phyloP scores from a whole-genome alignment of 495 filamentous ascomycete species.

The Annulohypoxylon stygium region DNA sequence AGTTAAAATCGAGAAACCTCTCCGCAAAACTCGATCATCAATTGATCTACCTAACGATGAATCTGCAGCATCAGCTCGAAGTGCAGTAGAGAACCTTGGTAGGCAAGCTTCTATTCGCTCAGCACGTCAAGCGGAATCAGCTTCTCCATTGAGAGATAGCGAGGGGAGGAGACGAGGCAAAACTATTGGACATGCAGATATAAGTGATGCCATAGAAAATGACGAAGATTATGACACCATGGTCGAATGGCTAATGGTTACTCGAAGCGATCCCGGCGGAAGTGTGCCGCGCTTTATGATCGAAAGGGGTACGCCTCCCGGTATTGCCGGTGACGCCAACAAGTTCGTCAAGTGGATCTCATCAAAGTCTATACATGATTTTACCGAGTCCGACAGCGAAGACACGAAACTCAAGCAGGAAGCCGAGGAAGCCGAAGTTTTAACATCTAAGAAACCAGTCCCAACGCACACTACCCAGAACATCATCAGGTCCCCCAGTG shows the following conservation, averaged over 20 bases:
- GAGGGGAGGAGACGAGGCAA: slow-evolving; percentile 35
- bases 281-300: slow-evolving; percentile 95
- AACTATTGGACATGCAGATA: slow-evolving; percentile 31
- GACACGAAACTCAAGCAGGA: slow-evolving; percentile 38
- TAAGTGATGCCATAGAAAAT: slow-evolving; percentile 49
- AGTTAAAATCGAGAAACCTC: slow-evolving; percentile 66
- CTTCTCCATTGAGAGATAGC: slow-evolving; percentile 16
- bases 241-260: slow-evolving; percentile 97
- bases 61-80: slow-evolving; percentile 21
- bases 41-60: slow-evolving; percentile 51
- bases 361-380: slow-evolving; percentile 62
- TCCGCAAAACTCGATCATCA: slow-evolving; percentile 51
- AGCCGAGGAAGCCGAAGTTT: slow-evolving; percentile 31
- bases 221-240: slow-evolving; percentile 67
- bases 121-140: slow-evolving; percentile 42
- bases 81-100: slow-evolving; percentile 35
- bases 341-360: slow-evolving; percentile 91
- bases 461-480: slow-evolving; percentile 21
- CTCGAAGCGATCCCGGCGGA: slow-evolving; percentile 92
- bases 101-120: slow-evolving; percentile 52
- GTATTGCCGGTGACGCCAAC: slow-evolving; percentile 83
- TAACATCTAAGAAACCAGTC: slow-evolving; percentile 31
- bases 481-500: slow-evolving; percentile 1
- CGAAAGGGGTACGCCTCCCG: slow-evolving; percentile 87
- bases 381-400: slow-evolving; percentile 47